Percentiles rank a stretch among this genome's conserved stretches.
These are phyloP conservation scores for Boletellus ananiceps DNA, from an alignment of 768 basidiomycete genomes.

Conservation along the genomic window DNA sequence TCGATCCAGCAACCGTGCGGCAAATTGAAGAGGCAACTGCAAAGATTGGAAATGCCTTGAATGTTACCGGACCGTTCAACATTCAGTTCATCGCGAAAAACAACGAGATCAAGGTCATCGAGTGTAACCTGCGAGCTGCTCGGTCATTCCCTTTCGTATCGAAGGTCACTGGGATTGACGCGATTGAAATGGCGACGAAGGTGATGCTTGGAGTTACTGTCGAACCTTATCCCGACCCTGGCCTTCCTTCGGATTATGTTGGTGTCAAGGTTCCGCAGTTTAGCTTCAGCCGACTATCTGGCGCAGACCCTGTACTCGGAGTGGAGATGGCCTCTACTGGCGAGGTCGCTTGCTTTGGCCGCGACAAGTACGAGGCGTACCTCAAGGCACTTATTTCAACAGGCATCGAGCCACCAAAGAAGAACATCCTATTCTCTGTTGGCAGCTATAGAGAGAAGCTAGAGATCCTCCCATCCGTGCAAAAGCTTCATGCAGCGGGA, in stretches of 20 bases:
- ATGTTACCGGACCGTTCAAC: constrained; percentile 98
- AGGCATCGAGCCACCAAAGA: constrained; percentile 90
- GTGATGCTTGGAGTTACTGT: constrained; percentile 93
- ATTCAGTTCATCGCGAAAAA: constrained; percentile 99
- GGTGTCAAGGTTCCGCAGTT: constrained; percentile 99
- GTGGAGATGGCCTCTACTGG: constrained; percentile 99
- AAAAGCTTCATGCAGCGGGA: constrained; percentile 89
- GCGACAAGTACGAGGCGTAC: constrained; percentile 97
- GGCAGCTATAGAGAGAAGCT: constrained; percentile 97
- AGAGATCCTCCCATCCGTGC: constrained; percentile 91
- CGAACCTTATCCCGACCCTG: constrained; percentile 84
- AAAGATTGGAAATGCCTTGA: constrained; percentile 96
- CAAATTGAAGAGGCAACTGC: constrained; percentile 96
- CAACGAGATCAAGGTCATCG: constrained; percentile 99
- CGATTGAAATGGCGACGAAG: constrained; percentile 98
- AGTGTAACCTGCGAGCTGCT: constrained; percentile 96
- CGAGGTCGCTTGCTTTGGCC: constrained; percentile 98
- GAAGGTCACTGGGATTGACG: constrained; percentile 96
- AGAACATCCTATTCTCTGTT: constrained; percentile 95
- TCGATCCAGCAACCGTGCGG: constrained; percentile 93
- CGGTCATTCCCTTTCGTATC: constrained; percentile 99
- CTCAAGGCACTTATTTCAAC: constrained; percentile 96
- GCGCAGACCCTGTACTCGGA: constrained; percentile 95
- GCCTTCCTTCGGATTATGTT: constrained; percentile 89
- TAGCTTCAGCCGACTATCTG: constrained; percentile 93